Base-by-base conservation (phyloP, 495 filamentous ascomycete species). In the Daldinia childiae region DNA sequence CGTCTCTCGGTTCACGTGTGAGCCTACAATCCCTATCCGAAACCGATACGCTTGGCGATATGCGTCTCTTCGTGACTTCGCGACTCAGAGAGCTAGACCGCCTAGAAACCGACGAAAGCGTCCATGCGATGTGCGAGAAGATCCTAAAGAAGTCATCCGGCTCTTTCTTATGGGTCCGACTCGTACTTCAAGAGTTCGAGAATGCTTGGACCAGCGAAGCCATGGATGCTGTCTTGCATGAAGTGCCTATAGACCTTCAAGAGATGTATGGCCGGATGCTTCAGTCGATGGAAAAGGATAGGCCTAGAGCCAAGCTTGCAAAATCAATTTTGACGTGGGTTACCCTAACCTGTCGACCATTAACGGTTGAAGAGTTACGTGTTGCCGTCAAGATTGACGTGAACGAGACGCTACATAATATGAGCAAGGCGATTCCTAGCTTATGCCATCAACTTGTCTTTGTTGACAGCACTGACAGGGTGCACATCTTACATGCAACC, bases 401-500 rank as follows among this genome's bases (percentile, higher is more conserved):
- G 19, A 64, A 71, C 26, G 73, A 79, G 50, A 79, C 68, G 9
- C 41, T 77, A 0, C 71, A 69, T 24, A 77, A 74, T 7, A 58
- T 74, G 32, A 56, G 38, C 12, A 77, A 74, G 59, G 75, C 68
- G 0, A 74, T 79, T 24, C 74, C 71, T 1, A 64, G 60, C 4
- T 17, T 80, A 1, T 81, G 77, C 30, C 68, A 68, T 0, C 79
- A 81, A 57, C 58, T 80, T 9, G 70, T 79, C 15, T 73, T 61
- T 27, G 54, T 80, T 14, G 76, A 79, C 50, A 34, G 66, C 8
- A 29, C 55, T 2, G 57, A 48, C 17, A 75, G 36, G 14, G 74
- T 78, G 8, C 73, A 78, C 3, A 36, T 80, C 21, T 68, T 80
- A 14, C 78, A 80, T 61, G 78, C 75, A 24, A 81, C 79, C 0